phyloP scores from a whole-genome alignment of 2,329 filamentous ascomycete genomes.

The Mariannaea sp. region DNA sequence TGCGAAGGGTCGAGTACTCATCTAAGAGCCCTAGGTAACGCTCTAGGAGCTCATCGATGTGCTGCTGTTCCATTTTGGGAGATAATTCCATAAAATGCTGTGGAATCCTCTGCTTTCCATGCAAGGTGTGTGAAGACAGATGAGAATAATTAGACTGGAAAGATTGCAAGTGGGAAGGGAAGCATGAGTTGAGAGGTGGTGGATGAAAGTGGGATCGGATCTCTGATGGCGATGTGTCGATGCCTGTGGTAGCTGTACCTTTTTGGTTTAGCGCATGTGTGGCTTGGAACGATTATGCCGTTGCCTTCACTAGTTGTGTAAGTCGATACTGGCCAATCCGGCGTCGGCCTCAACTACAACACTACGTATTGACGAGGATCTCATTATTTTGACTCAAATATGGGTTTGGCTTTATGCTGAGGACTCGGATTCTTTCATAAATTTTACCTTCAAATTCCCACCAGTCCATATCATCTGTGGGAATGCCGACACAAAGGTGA shows the following conservation, averaged over 20 bases:
- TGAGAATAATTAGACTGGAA: too few relatives aligned
- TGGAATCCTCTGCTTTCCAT: too few relatives aligned
- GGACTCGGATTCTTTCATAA: conserved; percentile 32
- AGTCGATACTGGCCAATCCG: too few relatives aligned
- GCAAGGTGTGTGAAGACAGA: too few relatives aligned
- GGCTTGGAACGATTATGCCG: too few relatives aligned
- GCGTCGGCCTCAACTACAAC: too few relatives aligned
- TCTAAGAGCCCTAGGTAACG: conserved; percentile 70
- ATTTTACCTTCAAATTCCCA: conserved; percentile 29
- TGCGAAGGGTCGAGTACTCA: conserved; percentile 65
- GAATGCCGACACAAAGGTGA: conserved; percentile 38
- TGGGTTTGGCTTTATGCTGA: background rate
- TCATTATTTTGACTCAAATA: background rate
- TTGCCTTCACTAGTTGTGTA: too few relatives aligned
- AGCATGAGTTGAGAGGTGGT: background rate
- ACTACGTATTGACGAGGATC: background rate
- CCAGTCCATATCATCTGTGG: conserved; percentile 39
- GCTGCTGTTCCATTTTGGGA: conserved; percentile 37
- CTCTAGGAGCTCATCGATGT: conserved; percentile 67
- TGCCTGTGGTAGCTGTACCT: conserved; percentile 19
- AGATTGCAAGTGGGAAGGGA: background rate
- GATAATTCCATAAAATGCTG: too few relatives aligned
- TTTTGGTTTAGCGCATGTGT: conserved; percentile 29
- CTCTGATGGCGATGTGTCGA: conserved; percentile 11
- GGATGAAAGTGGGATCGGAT: conserved; percentile 5